A percentile compares a stretch with the other conserved stretches of the same genome.
Evolutionary conservation across 352 stramenopile species (phyloP).

Genomic region (Pilasporangium apinafurcum): DNA sequence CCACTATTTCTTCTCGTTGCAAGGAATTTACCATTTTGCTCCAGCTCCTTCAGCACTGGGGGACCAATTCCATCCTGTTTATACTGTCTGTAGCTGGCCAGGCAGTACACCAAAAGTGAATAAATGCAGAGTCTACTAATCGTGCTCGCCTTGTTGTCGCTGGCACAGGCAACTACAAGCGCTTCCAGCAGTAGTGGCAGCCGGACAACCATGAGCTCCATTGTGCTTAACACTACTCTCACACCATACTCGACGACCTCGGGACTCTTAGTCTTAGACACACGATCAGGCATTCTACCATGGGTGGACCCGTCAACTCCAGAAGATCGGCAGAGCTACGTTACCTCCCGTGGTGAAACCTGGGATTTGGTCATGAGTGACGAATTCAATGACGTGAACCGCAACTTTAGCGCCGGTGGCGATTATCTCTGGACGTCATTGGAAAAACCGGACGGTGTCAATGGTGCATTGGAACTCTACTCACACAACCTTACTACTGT

Average conservation of each 20-base stretch:
- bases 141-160: background rate
- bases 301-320: slow-evolving; percentile 65
- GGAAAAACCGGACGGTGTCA: slow-evolving; percentile 66
- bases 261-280: slow-evolving; percentile 16
- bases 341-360: slow-evolving; percentile 35
- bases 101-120: no score
- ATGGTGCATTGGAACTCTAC: slow-evolving; percentile 56
- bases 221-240: background rate
- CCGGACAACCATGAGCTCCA: background rate
- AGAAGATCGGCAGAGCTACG: slow-evolving; percentile 28
- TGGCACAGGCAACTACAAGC: no score
- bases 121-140: no score
- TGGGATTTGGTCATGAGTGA: slow-evolving; percentile 70
- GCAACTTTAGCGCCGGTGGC: slow-evolving; percentile 46
- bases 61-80: no score
- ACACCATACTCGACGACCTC: slow-evolving; percentile 1
- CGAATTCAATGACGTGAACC: slow-evolving; percentile 40
- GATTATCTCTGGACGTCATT: slow-evolving; percentile 62
- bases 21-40: no score
- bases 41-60: no score
- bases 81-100: no score
- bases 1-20: no score
- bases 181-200: slow-evolving; percentile 2
- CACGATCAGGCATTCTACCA: slow-evolving; percentile 30
- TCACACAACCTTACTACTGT: slow-evolving; percentile 60